Evolutionary conservation across 2,329 filamentous ascomycete species (phyloP).

Genomic region (Trichoderma sp.): DNA sequence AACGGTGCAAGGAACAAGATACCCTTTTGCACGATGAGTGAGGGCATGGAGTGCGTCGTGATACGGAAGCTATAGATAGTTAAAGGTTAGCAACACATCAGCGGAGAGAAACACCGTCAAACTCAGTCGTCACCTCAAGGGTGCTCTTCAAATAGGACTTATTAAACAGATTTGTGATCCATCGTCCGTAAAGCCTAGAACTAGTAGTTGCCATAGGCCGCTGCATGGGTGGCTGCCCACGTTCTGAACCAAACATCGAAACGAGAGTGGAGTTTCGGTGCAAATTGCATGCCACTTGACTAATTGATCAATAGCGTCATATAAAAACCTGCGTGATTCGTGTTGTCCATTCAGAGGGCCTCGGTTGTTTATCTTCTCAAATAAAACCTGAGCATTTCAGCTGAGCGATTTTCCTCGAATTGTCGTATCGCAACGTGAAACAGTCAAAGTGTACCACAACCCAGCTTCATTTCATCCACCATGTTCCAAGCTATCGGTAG

Average conservation of each 20-base stretch:
- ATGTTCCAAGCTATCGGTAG: not conserved
- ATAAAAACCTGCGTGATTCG: not conserved
- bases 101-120: not conserved
- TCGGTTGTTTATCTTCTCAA: not conserved
- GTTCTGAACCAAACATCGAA: not conserved
- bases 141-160: not conserved
- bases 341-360: not conserved
- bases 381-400: not conserved
- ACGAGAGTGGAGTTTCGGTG: not conserved
- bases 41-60: not conserved
- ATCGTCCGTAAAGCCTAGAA: not conserved
- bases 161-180: not conserved
- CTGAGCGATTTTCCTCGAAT: not conserved
- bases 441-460: not conserved
- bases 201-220: not conserved
- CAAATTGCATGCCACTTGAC: not conserved
- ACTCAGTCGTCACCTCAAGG: not conserved
- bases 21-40: not conserved
- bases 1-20: not conserved
- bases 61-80: not conserved
- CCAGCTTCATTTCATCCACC: not conserved
- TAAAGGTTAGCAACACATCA: too few species aligned
- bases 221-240: not conserved
- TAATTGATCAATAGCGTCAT: not conserved
- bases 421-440: not conserved